Evolutionary conservation across 345 rosid genomes (phyloP).

Genomic region (Eucalyptus tenuipes): DNA sequence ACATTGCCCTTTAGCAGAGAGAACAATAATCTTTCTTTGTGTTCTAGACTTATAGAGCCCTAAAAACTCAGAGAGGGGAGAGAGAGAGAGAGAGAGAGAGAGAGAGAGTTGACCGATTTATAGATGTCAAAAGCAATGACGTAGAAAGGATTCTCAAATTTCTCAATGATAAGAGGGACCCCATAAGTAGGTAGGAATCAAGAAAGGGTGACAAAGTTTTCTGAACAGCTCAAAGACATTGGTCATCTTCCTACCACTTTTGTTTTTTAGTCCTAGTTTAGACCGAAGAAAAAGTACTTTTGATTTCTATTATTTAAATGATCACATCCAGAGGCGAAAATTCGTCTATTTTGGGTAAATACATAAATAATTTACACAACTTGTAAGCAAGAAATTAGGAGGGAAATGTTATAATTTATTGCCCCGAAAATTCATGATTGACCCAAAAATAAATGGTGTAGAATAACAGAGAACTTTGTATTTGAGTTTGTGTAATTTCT

Average conservation of each 20-base stretch:
- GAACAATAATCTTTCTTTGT: neutral
- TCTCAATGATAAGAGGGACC: conserved; percentile 35
- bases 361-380: neutral
- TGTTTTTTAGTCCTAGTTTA: neutral
- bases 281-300: neutral
- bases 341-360: neutral
- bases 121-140: conserved; percentile 19
- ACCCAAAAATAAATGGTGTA: neutral
- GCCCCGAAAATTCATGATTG: neutral
- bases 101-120: conserved; percentile 22
- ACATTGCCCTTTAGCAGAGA: neutral
- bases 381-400: neutral
- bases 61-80: neutral
- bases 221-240: neutral
- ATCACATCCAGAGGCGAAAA: neutral
- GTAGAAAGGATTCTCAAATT: conserved; percentile 10
- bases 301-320: neutral
- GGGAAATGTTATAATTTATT: neutral
- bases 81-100: neutral
- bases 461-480: neutral
- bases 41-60: neutral
- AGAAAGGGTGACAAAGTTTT: neutral
- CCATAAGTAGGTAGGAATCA: conserved; percentile 19
- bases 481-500: neutral
- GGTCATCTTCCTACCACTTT: neutral